Evolutionary conservation across 1,284 basidiomycete species (phyloP).

Genomic region (Ustilago sp.): DNA sequence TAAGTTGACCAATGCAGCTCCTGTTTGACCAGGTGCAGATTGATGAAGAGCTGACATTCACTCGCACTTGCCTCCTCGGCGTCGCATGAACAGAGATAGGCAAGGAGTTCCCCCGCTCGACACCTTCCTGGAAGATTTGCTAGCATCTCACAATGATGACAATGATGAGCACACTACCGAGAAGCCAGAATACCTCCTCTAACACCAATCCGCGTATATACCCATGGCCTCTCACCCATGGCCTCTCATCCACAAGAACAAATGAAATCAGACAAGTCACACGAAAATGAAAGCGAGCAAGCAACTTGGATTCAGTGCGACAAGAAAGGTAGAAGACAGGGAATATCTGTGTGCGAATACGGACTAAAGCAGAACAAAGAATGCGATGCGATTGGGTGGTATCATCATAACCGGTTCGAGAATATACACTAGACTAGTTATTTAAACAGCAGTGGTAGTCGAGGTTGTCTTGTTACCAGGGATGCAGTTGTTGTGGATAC

Average conservation of each 20-base stretch:
- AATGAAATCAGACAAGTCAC: not conserved
- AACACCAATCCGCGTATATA: slow-evolving; percentile 6
- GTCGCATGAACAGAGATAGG: slow-evolving; percentile 24
- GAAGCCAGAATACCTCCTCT: not conserved
- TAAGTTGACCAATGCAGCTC: slow-evolving; percentile 22
- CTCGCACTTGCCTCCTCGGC: not conserved
- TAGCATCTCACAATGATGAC: not conserved
- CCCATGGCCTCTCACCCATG: slow-evolving; percentile 1
- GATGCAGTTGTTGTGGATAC: not conserved
- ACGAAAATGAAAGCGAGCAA: not conserved
- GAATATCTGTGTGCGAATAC: slow-evolving; percentile 15
- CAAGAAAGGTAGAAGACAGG: not conserved
- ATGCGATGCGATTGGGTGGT: slow-evolving; percentile 16
- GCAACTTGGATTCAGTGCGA: not conserved
- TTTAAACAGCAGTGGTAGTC: slow-evolving; percentile 30
- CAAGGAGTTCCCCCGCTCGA: slow-evolving; percentile 51
- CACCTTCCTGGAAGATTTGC: slow-evolving; percentile 34
- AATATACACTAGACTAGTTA: not conserved
- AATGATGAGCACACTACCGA: not conserved
- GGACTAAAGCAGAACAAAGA: not conserved
- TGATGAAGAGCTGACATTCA: slow-evolving; percentile 12
- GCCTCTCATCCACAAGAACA: not conserved
- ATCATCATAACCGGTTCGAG: slow-evolving; percentile 12
- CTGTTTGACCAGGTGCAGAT: not conserved
- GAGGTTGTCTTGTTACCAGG: slow-evolving; percentile 8